Base-by-base conservation (phyloP, 2,329 filamentous ascomycete species). In the Ascocoryne sarcoides region DNA sequence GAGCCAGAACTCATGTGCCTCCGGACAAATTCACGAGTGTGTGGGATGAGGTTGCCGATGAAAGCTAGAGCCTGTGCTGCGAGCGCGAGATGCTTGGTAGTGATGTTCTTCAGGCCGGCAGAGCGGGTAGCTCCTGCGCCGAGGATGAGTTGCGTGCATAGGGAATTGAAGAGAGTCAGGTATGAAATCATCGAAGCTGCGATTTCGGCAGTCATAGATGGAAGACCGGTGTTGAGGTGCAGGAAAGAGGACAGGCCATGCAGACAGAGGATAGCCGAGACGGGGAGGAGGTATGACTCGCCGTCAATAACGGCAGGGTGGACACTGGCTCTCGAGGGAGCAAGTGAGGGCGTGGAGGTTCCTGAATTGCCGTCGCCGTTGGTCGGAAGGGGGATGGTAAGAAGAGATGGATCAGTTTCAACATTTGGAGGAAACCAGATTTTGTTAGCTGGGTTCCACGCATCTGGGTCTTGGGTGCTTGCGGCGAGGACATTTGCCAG, bases 91-190 rank as follows among this genome's bases (percentile, higher is more conserved):
- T 98, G 90, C 54, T 92, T 92, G 0, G 92, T 95, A 0, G 86
- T 95, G 60, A 98, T 98, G 56, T 95, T 95, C 60, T 88, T 95
- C 15, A 98, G 69, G 0, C 90, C 90, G 1, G 89, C 92, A 17
- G 84, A 88, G 26, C 79, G 73, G 4, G 86, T 95, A 3, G 92
- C 92, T 4, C 92, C 92, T 1, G 92, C 92, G 1, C 92, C 92
- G 5, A 98, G 78, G 49, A 98, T 95, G 43, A 98, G 75, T 60
- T 98, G 92, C n/a, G 84, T 93, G 43, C 89, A 89, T 15, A 92
- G 82, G 2, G 88, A 95, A 62, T 98, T 95, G 71, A 96, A 98
- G 3, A 94, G 72, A 50, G 92, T 85, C 10, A 96, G 71, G 57
- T 93, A 94, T 16, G 92, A 82, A 31, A 95, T 69, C 9, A 98